Evolutionary conservation across 2,329 filamentous ascomycete genomes (phyloP), one percentile per base, ranked within the genome.

Genomic region (Capronia americana): DNA sequence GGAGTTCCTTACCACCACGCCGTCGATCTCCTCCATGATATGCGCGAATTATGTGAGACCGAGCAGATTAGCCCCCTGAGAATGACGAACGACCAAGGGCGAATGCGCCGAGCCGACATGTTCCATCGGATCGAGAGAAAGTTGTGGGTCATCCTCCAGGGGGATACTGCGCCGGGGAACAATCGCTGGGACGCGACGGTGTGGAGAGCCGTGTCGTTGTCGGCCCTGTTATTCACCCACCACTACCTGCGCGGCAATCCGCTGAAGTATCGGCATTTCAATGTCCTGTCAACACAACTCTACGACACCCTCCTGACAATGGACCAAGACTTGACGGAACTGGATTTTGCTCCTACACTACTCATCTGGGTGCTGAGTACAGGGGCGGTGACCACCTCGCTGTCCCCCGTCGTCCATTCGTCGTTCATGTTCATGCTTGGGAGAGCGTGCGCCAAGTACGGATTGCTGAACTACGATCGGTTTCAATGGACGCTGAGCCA

Each of bases 161-260:
- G 26, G n/a, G 41, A 41, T 12, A 50, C 57, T 1, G 23, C 17
- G 7, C 30, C 48, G 2, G 58, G 30, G n/a, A 46, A 59, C 23
- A 63, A 56, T 17, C 48, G 44, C n/a, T 57, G 50, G 48, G 53
- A 38, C 23, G 41, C 50, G 5, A 57, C 54, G 0, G 28, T 69
- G 2, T 66, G 66, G 63, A 60, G 63, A n/a, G 63, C 60, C n/a
- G 63, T 57, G 24, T 56, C 60, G 14, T 30, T 69, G 24, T 60
- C 66, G 44, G 66, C 59, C 4, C 51, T 66, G 63, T 12, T 63
- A 11, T 65, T 59, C 58, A 60, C 57, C 12, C 66, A 69, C 51
- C 66, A 63, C 46, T 44, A 63, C 44, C 30, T 68, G 46, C 44
- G 63, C 20, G 66, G 66, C 10, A 68, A 68, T 38, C 66, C 66